Evolutionary conservation across 306 rosid species (phyloP).

Genomic region (Alnus rubra): DNA sequence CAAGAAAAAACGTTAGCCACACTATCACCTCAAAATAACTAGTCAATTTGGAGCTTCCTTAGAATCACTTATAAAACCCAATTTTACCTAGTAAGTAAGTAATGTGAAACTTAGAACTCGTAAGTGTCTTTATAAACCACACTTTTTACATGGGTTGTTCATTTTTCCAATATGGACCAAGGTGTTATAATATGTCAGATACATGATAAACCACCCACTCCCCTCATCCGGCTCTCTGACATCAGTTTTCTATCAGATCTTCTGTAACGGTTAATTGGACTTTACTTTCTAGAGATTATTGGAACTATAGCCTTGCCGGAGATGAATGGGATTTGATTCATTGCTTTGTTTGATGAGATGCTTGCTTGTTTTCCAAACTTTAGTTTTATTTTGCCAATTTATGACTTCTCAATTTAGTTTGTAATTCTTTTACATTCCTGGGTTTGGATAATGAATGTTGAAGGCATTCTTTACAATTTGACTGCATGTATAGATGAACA

Average conservation of each 20-base stretch:
- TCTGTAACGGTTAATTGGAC: not conserved
- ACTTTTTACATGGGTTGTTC: too few species aligned
- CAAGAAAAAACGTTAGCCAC: too few species aligned
- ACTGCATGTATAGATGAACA: not conserved
- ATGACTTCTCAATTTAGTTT: not conserved
- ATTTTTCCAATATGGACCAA: too few species aligned
- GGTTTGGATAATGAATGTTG: constrained; percentile 1
- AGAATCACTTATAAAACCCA: too few species aligned
- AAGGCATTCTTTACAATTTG: not conserved
- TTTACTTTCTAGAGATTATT: not conserved
- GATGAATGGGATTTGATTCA: not conserved
- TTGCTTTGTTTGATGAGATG: not conserved
- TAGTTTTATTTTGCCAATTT: not conserved
- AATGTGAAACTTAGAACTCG: too few species aligned
- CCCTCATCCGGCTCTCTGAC: not conserved
- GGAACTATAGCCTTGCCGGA: not conserved
- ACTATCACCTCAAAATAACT: too few species aligned
- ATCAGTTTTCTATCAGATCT: not conserved
- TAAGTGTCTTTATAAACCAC: too few species aligned
- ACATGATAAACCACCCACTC: too few species aligned
- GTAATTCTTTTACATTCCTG: not conserved
- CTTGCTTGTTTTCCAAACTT: not conserved
- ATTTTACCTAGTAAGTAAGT: too few species aligned
- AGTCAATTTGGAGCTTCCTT: too few species aligned
- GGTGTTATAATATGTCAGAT: too few species aligned